Base-by-base conservation (phyloP, 495 filamentous ascomycete genomes). In the Hyaloscypha variabilis region DNA sequence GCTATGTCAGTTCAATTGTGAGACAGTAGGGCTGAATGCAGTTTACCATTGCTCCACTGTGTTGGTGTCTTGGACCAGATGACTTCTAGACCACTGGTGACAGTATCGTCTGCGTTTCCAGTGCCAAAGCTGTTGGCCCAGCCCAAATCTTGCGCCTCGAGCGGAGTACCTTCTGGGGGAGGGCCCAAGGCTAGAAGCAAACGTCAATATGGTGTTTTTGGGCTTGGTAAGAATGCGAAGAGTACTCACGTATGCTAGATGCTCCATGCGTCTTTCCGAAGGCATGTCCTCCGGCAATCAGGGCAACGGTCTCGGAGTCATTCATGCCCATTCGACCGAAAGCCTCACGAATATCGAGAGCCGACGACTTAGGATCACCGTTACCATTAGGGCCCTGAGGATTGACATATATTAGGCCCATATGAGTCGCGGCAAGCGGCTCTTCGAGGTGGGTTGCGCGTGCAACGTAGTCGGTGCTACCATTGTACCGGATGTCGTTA, bases 61-160 rank as follows among this genome's bases (percentile, higher is more conserved):
- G 65, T 67, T 63, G 65, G 65, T 13, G 59, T 67, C 53, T 67
- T 67, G 53, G 51, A 58, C 65, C 65, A 67, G 36, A 67, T 63
- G 21, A 67, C 65, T 46, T 67, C 65, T 26, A 67, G 52, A 21
- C 65, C 65, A 49, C 59, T 63, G 54, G 65, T 67, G 30, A 63
- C 51, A 17, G 65, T 28, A 53, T 67, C 65, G 23, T 59, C 60
- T 34, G 31, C 65, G 25, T 67, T 67, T 19, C 65, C 65, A 42
- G 51, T 67, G 26, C 65, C 65, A 58, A 39, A 25, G 52, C 58
- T 46, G 51, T 67, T 67, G 26, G 65, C 65, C 65, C 65, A 67
- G 8, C 65, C 65, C 6, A 67, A 42, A 21, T 63, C 65, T 21
- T 67, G 65, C 54, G 23, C 13, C 53, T 67, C 65, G 52, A 67